Base-by-base conservation (phyloP, 2,329 filamentous ascomycete species). In the Aspergillus thermomutatus region DNA sequence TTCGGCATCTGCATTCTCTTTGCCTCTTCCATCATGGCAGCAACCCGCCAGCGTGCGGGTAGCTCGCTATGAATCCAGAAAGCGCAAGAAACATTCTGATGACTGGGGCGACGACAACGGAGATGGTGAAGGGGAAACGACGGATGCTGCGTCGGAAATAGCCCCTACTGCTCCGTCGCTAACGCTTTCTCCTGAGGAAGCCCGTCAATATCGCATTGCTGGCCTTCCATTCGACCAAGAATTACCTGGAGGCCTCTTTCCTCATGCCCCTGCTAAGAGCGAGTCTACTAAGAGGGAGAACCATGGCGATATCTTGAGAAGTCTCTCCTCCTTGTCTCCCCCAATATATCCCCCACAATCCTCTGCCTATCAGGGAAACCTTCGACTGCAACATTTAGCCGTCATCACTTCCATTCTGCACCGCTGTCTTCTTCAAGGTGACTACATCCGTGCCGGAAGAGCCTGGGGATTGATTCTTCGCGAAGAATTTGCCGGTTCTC, bases 401-500 rank as follows among this genome's bases (percentile, higher is more conserved):
- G 83, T 87, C 10, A 75, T 96, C 55, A 86, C 86, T 1, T 81
- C 87, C 3, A 79, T 92, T 19, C 75, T 94, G 64, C 88, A 94
- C 71, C 83, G 83, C 37, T 90, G 87, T 66, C 80, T 97, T 43
- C 80, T 87, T 27, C 79, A 85, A 59, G 84, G 86, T 31, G 88
- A 95, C 66, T 87, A 91, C 57, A 63, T 79, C 1, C 86, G 89
- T 43, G 92, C 92, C 0, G 84, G 84, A 50, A 81, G 89, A 58
- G 89, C 90, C 0, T 93, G 91, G 80, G 87, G 85, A 1, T 75
- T 96, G 62, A 80, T 96, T 31, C 71, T 92, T 49, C 83, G 88
- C 50, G 81, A 85, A 49, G 83, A 81, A 50, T 77, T 87, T 25
- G 68, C 75, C 56, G 85, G 85, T 3, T 72, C 74, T 49, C 75